A percentile compares a stretch with the other conserved stretches of the same genome.
Evolutionary conservation across 164 flowering plant species (phyloP).

Genomic region (Akebia trifoliata): DNA sequence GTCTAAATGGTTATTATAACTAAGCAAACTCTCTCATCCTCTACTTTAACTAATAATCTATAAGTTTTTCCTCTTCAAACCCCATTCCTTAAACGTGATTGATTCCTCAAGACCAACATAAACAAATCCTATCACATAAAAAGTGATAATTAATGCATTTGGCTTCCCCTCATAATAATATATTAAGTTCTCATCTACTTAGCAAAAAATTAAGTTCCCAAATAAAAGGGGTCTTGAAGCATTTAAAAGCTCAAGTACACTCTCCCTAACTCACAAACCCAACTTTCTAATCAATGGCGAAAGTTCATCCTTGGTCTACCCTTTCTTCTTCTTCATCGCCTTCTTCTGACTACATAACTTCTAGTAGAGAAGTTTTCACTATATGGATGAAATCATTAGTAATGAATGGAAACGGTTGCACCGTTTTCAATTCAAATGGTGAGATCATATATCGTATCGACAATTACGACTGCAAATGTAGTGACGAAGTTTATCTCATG

Average conservation of each 20-base stretch:
- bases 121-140: neutral
- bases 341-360: slow-evolving; percentile 6
- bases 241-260: slow-evolving; percentile 2
- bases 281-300: slow-evolving; percentile 13
- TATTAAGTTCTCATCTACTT: too few relatives aligned
- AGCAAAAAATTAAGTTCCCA: too few relatives aligned
- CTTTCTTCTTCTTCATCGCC: slow-evolving; percentile 9
- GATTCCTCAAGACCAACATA: too few relatives aligned
- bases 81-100: neutral
- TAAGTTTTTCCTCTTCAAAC: too few relatives aligned
- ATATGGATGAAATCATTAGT: slow-evolving; percentile 49
- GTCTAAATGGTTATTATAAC: too few relatives aligned
- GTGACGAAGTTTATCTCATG: slow-evolving; percentile 32
- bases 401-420: slow-evolving; percentile 35
- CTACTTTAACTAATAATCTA: neutral
- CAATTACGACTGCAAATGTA: slow-evolving; percentile 25
- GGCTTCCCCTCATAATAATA: too few relatives aligned
- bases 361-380: slow-evolving; percentile 24
- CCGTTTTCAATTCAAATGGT: slow-evolving; percentile 30
- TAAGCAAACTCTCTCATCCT: too few relatives aligned
- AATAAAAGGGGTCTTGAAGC: neutral
- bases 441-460: slow-evolving; percentile 36
- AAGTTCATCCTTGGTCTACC: slow-evolving; percentile 10
- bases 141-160: too few relatives aligned
- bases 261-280: neutral